Evolutionary conservation across 257 asterid species (phyloP).

Genomic region (Forsythia suspensa): DNA sequence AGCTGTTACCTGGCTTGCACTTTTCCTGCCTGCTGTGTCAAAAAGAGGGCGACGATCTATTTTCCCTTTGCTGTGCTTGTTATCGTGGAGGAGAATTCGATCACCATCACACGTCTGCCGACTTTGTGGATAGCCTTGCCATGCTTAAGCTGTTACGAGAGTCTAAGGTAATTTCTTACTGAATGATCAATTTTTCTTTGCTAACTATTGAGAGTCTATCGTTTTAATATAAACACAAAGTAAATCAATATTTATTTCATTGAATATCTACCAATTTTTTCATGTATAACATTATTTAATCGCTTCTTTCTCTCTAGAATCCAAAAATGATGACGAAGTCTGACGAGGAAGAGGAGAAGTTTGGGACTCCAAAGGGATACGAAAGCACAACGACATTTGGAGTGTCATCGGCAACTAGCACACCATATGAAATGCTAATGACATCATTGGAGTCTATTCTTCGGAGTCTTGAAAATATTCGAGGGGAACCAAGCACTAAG

Average conservation of each 20-base stretch:
- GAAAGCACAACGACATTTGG: neutral
- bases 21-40: constrained; percentile 9
- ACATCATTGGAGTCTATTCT: too few species aligned
- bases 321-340: neutral
- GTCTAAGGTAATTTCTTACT: neutral
- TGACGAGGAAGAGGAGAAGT: too few species aligned
- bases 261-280: too few species aligned
- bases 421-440: too few species aligned
- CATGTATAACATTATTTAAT: too few species aligned
- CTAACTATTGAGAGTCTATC: too few species aligned
- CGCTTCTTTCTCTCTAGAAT: too few species aligned
- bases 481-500: too few species aligned
- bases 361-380: neutral
- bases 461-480: too few species aligned
- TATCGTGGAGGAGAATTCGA: neutral
- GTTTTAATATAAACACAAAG: too few species aligned
- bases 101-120: neutral
- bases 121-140: neutral
- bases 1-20: neutral
- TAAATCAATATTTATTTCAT: neutral
- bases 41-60: neutral
- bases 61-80: constrained; percentile 9
- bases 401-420: neutral
- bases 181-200: too few species aligned
- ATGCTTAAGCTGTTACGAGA: neutral